Conservation (phyloP, 108 stramenopile genomes). For the Cyclotella baltica region DNA sequence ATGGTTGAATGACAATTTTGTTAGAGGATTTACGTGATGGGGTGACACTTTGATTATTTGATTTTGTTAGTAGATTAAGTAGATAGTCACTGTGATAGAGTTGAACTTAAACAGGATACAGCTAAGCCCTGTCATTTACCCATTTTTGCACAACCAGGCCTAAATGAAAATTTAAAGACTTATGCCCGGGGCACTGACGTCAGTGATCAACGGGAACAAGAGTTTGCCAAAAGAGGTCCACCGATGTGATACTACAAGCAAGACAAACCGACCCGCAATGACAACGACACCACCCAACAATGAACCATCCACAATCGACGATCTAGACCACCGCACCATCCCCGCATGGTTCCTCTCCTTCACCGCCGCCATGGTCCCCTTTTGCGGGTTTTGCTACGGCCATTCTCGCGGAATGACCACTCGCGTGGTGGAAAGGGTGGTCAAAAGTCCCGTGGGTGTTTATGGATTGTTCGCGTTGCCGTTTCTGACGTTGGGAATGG, state of each 20-base stretch:
- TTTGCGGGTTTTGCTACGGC: constrained; percentile 80
- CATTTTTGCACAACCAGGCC: no score
- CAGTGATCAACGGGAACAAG: not conserved
- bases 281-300: not conserved
- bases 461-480: constrained; percentile 85
- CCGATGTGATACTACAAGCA: not conserved
- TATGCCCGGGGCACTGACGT: no score
- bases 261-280: not conserved
- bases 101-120: no score
- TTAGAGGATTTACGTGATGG: no score
- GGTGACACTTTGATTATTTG: no score
- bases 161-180: no score
- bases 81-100: no score
- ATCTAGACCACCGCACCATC: constrained; percentile 29
- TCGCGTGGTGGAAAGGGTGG: constrained; percentile 70
- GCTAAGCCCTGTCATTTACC: no score
- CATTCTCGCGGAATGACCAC: constrained; percentile 75
- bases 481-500: constrained; percentile 82
- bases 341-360: constrained; percentile 68
- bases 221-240: not conserved
- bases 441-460: constrained; percentile 77
- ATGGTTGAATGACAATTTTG: no score
- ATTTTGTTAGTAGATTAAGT: no score
- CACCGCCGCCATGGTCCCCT: constrained; percentile 84
- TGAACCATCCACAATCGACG: constrained; percentile 35